Base-by-base conservation (phyloP, 805 yeast species). In the Komagataella pseudopastoris region DNA sequence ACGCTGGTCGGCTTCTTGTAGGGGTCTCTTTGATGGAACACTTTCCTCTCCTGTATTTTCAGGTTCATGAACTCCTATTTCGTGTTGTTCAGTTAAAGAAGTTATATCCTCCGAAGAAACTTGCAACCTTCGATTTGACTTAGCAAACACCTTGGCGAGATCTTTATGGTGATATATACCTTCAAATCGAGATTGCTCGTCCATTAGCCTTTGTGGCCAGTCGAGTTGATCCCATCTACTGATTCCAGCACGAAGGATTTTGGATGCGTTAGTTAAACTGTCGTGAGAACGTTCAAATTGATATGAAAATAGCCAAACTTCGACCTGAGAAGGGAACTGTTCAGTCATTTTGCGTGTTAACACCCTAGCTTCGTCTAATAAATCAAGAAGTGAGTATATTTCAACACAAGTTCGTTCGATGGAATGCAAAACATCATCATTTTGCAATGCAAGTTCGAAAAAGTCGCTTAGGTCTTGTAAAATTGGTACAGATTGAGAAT, bases 151-250 rank as follows among this genome's bases (percentile, higher is more conserved):
- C 14, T 30, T 30, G 14, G 39, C 39, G 2, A 30, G 39, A 8
- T 8, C 39, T 14, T 30, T 17, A 7, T 17, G 23, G 47, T 52
- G 52, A 0, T 63, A 43, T 0, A 71, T 53, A 24, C 65, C 63
- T 49, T 68, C 71, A 55, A 60, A 72, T 3, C 65, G 58, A 10
- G 67, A 48, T 63, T 74, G 72, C 53, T 73, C 81, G 49, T 74
- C 75, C 10, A 70, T 55, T 4, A 78, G 53, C 50, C 73, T 62
- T 49, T 77, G 80, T 1, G 83, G 81, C 72, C 73, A 66, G 55
- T 78, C 85, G 44, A 79, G 51, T 0, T 50, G 46, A 12, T 51
- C 54, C 0, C 65, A 57, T 8, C 56, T 49, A 10, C 54, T 52
- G 3, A 69, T 52, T 0, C 76, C 77, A 2, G 56, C 55, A 10